A percentile compares a stretch with the other conserved stretches of the same genome.
phyloP scores from a whole-genome alignment of 306 rosid species.

The Prunus mume region DNA sequence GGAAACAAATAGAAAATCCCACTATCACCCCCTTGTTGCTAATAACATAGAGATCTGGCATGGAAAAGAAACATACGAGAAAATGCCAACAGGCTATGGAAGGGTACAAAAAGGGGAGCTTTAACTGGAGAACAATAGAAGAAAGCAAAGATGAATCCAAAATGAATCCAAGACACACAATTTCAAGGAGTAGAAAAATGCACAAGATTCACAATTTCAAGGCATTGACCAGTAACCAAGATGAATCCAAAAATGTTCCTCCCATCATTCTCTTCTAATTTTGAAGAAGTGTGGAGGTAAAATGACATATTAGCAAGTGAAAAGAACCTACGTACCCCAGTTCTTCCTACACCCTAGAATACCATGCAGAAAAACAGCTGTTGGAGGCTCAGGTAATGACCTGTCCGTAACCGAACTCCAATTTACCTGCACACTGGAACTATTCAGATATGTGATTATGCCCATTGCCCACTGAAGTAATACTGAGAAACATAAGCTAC shows the following conservation, averaged over 20 bases:
- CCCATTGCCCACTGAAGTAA: neutral
- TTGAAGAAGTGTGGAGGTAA: neutral
- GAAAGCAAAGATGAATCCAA: neutral
- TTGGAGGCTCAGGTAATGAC: slow-evolving; percentile 72
- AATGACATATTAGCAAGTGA: neutral
- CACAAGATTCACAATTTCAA: neutral
- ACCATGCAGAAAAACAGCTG: slow-evolving; percentile 93
- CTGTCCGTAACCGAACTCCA: slow-evolving; percentile 77
- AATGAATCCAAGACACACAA: neutral
- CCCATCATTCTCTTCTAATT: neutral
- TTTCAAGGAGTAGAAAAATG: neutral
- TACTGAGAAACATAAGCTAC: neutral
- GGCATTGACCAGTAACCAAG: neutral
- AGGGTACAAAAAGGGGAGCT: neutral
- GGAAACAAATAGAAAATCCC: neutral
- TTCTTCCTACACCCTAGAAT: slow-evolving; percentile 89
- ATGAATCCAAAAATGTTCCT: neutral
- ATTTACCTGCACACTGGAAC: slow-evolving; percentile 54
- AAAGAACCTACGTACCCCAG: slow-evolving; percentile 64
- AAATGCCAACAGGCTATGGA: neutral
- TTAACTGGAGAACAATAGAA: neutral
- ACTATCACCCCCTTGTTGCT: neutral
- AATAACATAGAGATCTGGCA: neutral
- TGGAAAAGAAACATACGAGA: neutral
- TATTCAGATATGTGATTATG: slow-evolving; percentile 15